Evolutionary conservation across 169 alveolate genomes (phyloP), one percentile per base, ranked within the genome.

Genomic region (Plasmodium adleri): DNA sequence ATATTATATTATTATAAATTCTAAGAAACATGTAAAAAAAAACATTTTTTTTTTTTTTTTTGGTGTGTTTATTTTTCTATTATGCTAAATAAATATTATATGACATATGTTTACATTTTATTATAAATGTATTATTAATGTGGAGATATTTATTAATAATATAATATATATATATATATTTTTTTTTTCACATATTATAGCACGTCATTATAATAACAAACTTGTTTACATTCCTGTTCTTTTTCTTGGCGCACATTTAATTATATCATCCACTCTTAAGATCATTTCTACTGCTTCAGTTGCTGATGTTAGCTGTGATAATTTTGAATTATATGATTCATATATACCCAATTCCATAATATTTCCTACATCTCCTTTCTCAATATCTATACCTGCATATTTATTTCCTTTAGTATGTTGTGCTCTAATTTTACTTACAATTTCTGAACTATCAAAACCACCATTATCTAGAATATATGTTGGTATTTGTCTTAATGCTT

Each of bases 201-300:
- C 9, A 7, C 45, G 0, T 32, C 45, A 4, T 5, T 32, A 32
- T 32, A 32, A 32, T 8, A 32, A 20, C 22, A 6, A 32, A 32
- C 45, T 10, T 2, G 1, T 62, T 26, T 62, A 88, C 6, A 88
- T 72, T 10, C 88, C 88, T 10, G 56, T 32, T 24, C 99, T 95
- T 94, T 97, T 96, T 72, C 99, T 97, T 28, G 99, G 99, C 4
- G 99, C 99, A 88, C 99, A 98, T 78, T 97, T 98, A 73, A 99
- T 98, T 90, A 98, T 98, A 94, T 98, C 98, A 85, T 99, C 99
- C 17, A 99, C 99, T 85, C 99, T 97, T 66, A 98, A 93, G 70
- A 99, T 98, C 96, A 98, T 94, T 94, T 98, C 99, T 13, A 99
- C 99, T 0, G 99, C 99, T 95, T 99, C 99, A 32, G 99, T 95